Percentiles rank a stretch among this genome's conserved stretches.
These are phyloP conservation scores for Rhizopus sp. DNA, from an alignment of 371 early-diverging fungal species.

Conservation along the genomic window DNA sequence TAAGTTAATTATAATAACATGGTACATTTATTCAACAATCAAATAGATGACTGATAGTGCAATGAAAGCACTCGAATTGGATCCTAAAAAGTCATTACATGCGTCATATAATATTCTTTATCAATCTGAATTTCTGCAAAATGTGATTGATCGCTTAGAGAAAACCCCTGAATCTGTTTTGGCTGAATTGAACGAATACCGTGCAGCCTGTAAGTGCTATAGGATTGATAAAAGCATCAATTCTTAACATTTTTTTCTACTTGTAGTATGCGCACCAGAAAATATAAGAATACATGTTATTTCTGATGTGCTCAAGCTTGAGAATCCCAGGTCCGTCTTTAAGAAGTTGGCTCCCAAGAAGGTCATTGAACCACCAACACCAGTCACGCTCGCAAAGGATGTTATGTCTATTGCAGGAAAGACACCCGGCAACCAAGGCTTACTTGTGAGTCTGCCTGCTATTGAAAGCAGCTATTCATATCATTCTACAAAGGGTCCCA, in stretches of 20 bases:
- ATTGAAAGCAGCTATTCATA: constrained; percentile 65
- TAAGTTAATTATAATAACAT: constrained; percentile 26
- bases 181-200: constrained; percentile 52
- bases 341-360: constrained; percentile 34
- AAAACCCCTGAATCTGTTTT: constrained; percentile 50
- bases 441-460: constrained; percentile 58
- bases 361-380: constrained; percentile 26
- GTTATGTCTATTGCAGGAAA: constrained; percentile 53
- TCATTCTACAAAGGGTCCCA: constrained; percentile 53
- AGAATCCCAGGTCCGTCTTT: constrained; percentile 49
- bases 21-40: neutral
- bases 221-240: neutral
- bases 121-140: constrained; percentile 58
- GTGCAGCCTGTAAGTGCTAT: constrained; percentile 53
- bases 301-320: constrained; percentile 57
- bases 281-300: constrained; percentile 66
- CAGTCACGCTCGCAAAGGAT: constrained; percentile 54
- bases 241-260: neutral
- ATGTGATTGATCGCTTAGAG: constrained; percentile 54
- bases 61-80: constrained; percentile 50
- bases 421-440: constrained; percentile 55
- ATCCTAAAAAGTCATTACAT: constrained; percentile 54
- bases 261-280: constrained; percentile 53
- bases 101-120: constrained; percentile 52
- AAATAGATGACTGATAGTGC: constrained; percentile 56